Evolutionary conservation across 2,329 filamentous ascomycete species (phyloP), one percentile per base, ranked within the genome.

Genomic region (Apiospora kogelbergensis): DNA sequence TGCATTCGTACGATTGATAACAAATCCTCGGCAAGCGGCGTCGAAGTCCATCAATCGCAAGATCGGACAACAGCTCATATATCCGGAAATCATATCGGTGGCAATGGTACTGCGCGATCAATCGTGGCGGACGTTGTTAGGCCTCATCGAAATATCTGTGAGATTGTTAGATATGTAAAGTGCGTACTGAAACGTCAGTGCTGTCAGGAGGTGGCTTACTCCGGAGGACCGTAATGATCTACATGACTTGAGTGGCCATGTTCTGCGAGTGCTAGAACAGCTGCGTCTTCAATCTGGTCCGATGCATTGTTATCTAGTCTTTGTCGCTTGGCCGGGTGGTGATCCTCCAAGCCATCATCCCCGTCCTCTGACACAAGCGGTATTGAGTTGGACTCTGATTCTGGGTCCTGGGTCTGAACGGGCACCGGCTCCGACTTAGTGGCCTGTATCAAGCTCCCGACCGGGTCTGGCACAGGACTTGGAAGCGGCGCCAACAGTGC

Each of bases 271-370:
- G 76, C 76, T 26, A 78, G 69, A 45, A 76, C 76, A 15, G 77
- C 74, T 57, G 74, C 74, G 20, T 77, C 75, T 13, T 75, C 73
- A 46, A 75, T 71, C 46, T 69, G 63, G 6, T 69, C 72, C 37
- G 72, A 69, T 3, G 68, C 69, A 30, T 74, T 26, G 17, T 60
- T 73, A 13, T 77, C 74, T 24, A 78, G 71, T n/a, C 76, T 73
- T 63, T 73, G 77, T 26, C 77, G 77, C 69, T 79, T 79, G 9
- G 75, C 72, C 17, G 76, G 74, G 33, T 78, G 77, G 41, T 75
- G 77, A 42, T 76, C 76, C 37, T 77, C 76, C 20, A 73, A 57
- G 63, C 70, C 73, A 9, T 67, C 67, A 33, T 73, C 70, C 11
- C 72, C 73, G 20, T 77, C 73, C 65, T 72, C 71, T 5, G 45